Base-by-base conservation (phyloP, 176 grass and related monocot genomes). In the Aegilops umbellulata region DNA sequence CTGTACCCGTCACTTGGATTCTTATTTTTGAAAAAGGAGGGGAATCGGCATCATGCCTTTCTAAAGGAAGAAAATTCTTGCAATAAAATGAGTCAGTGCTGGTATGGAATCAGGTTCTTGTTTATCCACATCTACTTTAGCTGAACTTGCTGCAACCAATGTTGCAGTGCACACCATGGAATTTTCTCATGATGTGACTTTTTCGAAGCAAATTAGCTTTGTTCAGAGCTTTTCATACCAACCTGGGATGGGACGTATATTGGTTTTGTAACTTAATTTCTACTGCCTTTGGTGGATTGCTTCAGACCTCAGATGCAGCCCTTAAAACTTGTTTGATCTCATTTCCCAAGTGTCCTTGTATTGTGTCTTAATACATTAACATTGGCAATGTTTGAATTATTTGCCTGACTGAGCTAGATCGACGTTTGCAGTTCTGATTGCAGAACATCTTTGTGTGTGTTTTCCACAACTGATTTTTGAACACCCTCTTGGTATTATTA, bases 51-150 rank as follows among this genome's bases (percentile, higher is more conserved):
- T 87, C 80, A 27, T 73, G 23, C 67, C 66, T 69, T 79, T 87
- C 79, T 25, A 35, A 72, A 87, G 55, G 83, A 74, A 26, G 17
- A 23, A 71, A 53, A 58, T 30, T 85, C 46, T 26, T 46, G 23
- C 53, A 26, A 10, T 17, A 39, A 41, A 69, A 82, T 86, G 38
- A 77, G 7, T 65, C 53, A 82, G 74, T 83, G 79, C 30, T 73
- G 35, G 85, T 76, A 87, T 74, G 47, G 85, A 87, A 87, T 79
- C 80, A 80, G 68, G 85, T 90, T 87, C 89, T 83, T 57, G 24
- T 29, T 69, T 58, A 77, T 86, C 77, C 60, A 68, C 42, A 36
- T 64, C 34, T 4, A 39, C n/a, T 79, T 71, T 63, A 35, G 36
- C 58, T 66, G 65, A 79, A 83, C 31, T 87, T 67, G 41, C 44